These are phyloP conservation scores for Eutypella sp. DNA, from an alignment of 2,329 filamentous ascomycete species.

Conservation along the genomic window DNA sequence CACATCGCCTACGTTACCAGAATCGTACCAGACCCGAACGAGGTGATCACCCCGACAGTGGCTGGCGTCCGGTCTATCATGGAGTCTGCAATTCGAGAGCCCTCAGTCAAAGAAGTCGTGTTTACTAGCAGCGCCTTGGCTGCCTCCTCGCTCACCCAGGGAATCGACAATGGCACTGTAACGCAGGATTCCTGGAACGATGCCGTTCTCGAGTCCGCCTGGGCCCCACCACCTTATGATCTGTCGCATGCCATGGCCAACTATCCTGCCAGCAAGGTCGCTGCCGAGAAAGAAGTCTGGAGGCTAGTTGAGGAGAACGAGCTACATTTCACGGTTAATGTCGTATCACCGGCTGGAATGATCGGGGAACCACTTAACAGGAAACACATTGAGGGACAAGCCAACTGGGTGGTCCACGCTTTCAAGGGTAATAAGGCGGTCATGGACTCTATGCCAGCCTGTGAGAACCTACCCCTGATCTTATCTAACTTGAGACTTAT, in stretches of 20 bases:
- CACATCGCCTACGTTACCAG: slow-evolving; percentile 40
- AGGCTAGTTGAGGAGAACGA: slow-evolving; percentile 21
- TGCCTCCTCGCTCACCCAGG: slow-evolving; percentile 1
- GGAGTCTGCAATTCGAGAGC: slow-evolving; percentile 33
- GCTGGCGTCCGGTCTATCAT: slow-evolving; percentile 33
- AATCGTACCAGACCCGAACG: slow-evolving; percentile 34
- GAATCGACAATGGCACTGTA: slow-evolving; percentile 7
- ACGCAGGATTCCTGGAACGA: slow-evolving; percentile 28
- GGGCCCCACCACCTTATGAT: slow-evolving; percentile 22
- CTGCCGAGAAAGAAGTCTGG: slow-evolving; percentile 27
- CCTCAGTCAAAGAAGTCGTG: slow-evolving; percentile 31
- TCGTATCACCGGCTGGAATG: slow-evolving; percentile 8
- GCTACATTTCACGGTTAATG: slow-evolving; percentile 20
- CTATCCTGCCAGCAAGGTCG: slow-evolving; percentile 28
- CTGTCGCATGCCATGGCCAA: slow-evolving; percentile 7
- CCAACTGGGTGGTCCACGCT: not conserved
- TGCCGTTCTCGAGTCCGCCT: slow-evolving; percentile 22
- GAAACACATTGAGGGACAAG: slow-evolving; percentile 10
- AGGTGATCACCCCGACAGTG: slow-evolving; percentile 36
- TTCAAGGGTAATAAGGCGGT: slow-evolving; percentile 3
- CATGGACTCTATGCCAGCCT: slow-evolving; percentile 1
- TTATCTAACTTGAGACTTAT: not conserved
- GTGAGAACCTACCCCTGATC: not conserved
- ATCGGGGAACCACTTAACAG: slow-evolving; percentile 13
- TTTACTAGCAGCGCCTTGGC: slow-evolving; percentile 22